Evolutionary conservation across 2,329 filamentous ascomycete species (phyloP).

Genomic region (Alternaria novae-zelandiae): DNA sequence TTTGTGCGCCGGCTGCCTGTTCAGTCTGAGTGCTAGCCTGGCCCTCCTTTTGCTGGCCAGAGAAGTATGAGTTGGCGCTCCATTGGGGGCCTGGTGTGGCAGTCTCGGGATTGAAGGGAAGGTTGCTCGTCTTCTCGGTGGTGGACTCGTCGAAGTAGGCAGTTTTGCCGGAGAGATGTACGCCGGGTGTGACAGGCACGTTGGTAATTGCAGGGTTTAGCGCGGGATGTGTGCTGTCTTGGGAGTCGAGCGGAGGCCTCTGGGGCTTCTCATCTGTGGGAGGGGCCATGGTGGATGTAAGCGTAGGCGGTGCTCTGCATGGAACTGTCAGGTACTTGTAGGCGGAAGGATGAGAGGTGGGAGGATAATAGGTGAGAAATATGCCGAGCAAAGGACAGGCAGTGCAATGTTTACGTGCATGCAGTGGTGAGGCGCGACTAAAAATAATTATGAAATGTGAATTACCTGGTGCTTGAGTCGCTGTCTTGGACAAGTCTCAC

Average conservation of each 20-base stretch:
- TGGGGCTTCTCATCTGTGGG: conserved; percentile 27
- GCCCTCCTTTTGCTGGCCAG: conserved; percentile 27
- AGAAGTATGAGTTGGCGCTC: conserved; percentile 48
- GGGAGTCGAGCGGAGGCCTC: conserved; percentile 32
- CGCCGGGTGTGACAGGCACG: conserved; percentile 53
- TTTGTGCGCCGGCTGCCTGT: conserved; percentile 53
- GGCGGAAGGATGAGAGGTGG: conserved; percentile 5
- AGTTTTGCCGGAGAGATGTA: conserved; percentile 44
- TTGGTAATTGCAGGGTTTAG: conserved; percentile 47
- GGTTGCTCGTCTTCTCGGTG: conserved; percentile 20
- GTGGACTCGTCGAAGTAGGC: conserved; percentile 45
- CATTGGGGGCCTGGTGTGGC: conserved; percentile 43
- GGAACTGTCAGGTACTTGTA: conserved; percentile 20
- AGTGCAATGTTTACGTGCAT: neutral
- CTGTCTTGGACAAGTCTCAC: conserved; percentile 1
- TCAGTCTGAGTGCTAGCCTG: conserved; percentile 47
- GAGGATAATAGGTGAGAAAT: neutral
- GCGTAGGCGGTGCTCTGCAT: conserved; percentile 31
- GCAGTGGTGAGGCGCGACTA: neutral
- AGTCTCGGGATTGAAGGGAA: conserved; percentile 41
- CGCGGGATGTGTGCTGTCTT: conserved; percentile 46
- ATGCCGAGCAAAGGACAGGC: conserved; percentile 6
- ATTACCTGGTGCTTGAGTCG: conserved; percentile 12
- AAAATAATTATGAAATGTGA: neutral
- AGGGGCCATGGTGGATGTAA: conserved; percentile 31